Evolutionary conservation across 2,329 filamentous ascomycete species (phyloP).

Genomic region (Zopfia rhizophila): DNA sequence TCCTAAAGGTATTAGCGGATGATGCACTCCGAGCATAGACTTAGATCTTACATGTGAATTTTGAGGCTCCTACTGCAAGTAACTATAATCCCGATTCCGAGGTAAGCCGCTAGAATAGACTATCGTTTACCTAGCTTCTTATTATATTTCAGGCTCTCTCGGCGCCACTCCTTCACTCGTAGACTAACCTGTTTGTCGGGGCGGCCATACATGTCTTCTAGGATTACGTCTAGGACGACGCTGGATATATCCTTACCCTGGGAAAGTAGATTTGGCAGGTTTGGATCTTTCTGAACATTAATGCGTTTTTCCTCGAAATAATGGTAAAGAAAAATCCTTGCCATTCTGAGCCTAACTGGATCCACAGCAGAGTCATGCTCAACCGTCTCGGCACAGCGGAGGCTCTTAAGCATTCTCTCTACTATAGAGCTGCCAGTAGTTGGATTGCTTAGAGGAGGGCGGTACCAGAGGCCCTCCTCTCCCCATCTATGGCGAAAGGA

Average conservation of each 20-base stretch:
- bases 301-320: slow-evolving; percentile 19
- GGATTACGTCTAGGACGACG: slow-evolving; percentile 14
- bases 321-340: slow-evolving; percentile 15
- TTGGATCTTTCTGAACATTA: slow-evolving; percentile 11
- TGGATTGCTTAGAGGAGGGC: slow-evolving; percentile 6
- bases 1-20: slow-evolving; percentile 13
- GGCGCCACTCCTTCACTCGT: slow-evolving; percentile 10
- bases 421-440: slow-evolving; percentile 1
- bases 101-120: slow-evolving; percentile 11
- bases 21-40: slow-evolving; percentile 2
- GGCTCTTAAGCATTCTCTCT: slow-evolving; percentile 6
- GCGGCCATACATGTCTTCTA: slow-evolving; percentile 14
- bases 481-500: slow-evolving; percentile 10
- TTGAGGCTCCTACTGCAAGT: slow-evolving; percentile 14
- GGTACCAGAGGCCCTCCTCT: slow-evolving; percentile 5
- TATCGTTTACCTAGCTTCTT: slow-evolving; percentile 16
- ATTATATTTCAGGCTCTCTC: slow-evolving; percentile 11
- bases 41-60: slow-evolving; percentile 12
- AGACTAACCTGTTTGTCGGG: slow-evolving; percentile 7
- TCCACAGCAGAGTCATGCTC: slow-evolving; percentile 11
- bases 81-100: slow-evolving; percentile 11
- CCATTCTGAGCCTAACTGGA: slow-evolving; percentile 13
- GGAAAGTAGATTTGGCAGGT: slow-evolving; percentile 7
- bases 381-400: slow-evolving; percentile 7
- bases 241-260: slow-evolving; percentile 14